Evolutionary conservation across 768 basidiomycete genomes (phyloP), one percentile per base, ranked within the genome.

Genomic region (Leccinum longicurvipes): DNA sequence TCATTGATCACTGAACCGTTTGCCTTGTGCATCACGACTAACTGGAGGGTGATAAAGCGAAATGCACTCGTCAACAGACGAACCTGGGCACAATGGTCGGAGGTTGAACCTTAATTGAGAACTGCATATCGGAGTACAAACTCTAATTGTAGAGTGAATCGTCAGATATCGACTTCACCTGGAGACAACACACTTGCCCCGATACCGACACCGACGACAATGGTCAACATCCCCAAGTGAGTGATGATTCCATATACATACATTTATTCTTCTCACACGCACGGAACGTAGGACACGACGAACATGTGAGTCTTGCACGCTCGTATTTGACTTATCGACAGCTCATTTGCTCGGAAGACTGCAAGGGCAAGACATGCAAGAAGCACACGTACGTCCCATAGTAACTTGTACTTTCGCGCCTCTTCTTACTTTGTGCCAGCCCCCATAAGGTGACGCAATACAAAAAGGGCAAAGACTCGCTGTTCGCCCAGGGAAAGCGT

Each of bases 401-500:
- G 7, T 31, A 24, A 15, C n/a, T n/a, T 36, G 6, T n/a, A 9
- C 6, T 8, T 41, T 10, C 6, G 19, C 21, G 3, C 0, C 15
- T 4, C 25, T 56, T 42, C 61, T 51, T 27, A 10, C 19, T 25
- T 34, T 3, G 47, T 28, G 34, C n/a, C 70, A 94, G 92, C 61
- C 95, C 95, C 56, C 96, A 98, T 81, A 99, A 99, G 77, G 96
- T 99, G 69, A 98, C 96, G 57, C 96, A 99, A 75, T 99, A 98
- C 85, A 99, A 99, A 88, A 97, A 93, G 84, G 97, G 97, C 73
- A 98, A 99, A 79, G 96, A 93, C 73, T 98, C 97, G 57, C 78
- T 95, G 60, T 91, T 91, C 73, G 97, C 92, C 51, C 96, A 99
- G 80, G 97, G 97, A 80, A 98, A 99, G 87, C 91, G 97, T 70